Evolutionary conservation across 495 filamentous ascomycete species (phyloP), one percentile per base, ranked within the genome.

Genomic region (Parathielavia hyrcaniae): DNA sequence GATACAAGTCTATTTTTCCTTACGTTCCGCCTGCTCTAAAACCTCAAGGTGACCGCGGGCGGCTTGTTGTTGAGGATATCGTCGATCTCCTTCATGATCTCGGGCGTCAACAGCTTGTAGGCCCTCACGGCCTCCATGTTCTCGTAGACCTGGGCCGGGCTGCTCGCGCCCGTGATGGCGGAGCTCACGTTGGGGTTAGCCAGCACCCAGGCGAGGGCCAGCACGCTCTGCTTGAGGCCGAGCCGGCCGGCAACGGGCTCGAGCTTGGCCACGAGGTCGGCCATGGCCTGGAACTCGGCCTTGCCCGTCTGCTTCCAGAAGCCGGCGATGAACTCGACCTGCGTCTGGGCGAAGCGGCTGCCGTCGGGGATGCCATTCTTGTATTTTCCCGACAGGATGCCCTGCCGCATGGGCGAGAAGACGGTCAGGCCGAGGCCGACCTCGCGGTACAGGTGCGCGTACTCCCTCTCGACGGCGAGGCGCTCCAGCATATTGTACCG

Each of bases 331-430:
- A 79, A 85, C 43, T 75, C 73, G 41, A 72, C 67, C 32, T 71
- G 59, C 40, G 71, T 71, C 55, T 71, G 72, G 9, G 75, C 76
- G 41, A 83, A 75, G 36, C 84, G 73, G 3, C 78, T 80, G 61
- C 77, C 79, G 16, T 77, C 68, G 0, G 84, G 84, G 32, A 86
- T 75, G 30, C 80, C 81, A 55, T 86, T 75, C 68, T 87, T 87
- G 71, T 95, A 93, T 73, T 93, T 95, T 8, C 89, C 89, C 0
- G 86, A 89, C 57, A 93, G 73, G 46, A 92, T 72, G 9, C 90
- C 90, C 40, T 79, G 77, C 63, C 84, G 82, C 47, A 95, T 68
- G 1, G 89, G 88, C 9, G 79, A 85, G 71, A 86, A 92, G 19
- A 82, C 79, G 8, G 89, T 91, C 55, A 93, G 71, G 4, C 89